A percentile compares a stretch with the other conserved stretches of the same genome.
These are phyloP conservation scores for Solanum gandarillasii DNA, from an alignment of 257 asterid species.

Conservation along the genomic window DNA sequence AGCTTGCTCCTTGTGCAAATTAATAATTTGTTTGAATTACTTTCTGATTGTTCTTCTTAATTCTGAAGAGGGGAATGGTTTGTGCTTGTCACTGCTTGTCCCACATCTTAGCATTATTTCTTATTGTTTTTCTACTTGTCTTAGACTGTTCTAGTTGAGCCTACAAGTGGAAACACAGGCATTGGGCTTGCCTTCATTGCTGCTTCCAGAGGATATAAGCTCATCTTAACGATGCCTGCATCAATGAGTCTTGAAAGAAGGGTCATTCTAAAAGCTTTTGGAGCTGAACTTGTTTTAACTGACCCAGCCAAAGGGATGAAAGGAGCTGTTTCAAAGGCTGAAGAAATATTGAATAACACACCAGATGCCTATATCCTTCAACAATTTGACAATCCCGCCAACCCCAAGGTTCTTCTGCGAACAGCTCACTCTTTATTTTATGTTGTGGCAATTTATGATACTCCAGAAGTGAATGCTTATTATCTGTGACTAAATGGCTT, in stretches of 20 bases:
- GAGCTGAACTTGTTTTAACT: slow-evolving; percentile 90
- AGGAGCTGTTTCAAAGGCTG: slow-evolving; percentile 94
- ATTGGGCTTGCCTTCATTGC: slow-evolving; percentile 98
- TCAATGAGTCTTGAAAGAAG: slow-evolving; percentile 99
- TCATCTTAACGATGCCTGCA: slow-evolving; percentile 98
- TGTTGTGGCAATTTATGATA: not conserved
- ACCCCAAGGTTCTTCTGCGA: slow-evolving; percentile 64
- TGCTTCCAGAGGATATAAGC: slow-evolving; percentile 95
- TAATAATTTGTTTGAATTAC: not conserved
- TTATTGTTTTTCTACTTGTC: slow-evolving; percentile 5
- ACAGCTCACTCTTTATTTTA: not conserved
- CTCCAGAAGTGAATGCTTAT: not conserved
- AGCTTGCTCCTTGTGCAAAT: not conserved
- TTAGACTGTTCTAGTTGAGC: slow-evolving; percentile 91
- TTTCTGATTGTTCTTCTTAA: not conserved
- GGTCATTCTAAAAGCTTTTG: slow-evolving; percentile 94
- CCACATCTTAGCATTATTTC: not conserved
- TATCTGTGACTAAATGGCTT: not conserved
- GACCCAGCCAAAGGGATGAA: slow-evolving; percentile 91
- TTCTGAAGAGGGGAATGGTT: not conserved
- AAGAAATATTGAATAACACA: slow-evolving; percentile 65
- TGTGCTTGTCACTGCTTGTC: not conserved
- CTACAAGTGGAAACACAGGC: slow-evolving; percentile 99
- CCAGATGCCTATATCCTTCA: slow-evolving; percentile 91
- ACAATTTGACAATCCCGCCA: slow-evolving; percentile 96